Evolutionary conservation across 192 early-diverging fungal genomes (phyloP).

Genomic region (Coemansia sp.): DNA sequence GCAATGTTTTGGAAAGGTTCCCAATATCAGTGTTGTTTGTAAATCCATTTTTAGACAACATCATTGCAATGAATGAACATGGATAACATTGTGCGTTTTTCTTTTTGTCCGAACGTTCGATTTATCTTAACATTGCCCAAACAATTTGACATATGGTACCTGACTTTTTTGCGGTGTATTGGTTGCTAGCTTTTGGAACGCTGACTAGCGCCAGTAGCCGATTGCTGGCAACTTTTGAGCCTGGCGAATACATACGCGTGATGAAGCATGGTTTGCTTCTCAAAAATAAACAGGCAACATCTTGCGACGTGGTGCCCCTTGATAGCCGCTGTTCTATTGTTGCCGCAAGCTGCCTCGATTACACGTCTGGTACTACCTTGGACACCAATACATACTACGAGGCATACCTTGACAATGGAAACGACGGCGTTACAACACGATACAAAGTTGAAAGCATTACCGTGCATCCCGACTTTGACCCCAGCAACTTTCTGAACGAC

Average conservation of each 20-base stretch:
- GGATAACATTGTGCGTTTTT: too few species aligned
- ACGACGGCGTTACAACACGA: neutral
- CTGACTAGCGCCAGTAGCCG: neutral
- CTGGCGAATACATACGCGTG: neutral
- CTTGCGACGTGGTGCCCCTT: constrained; percentile 6
- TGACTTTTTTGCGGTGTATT: neutral
- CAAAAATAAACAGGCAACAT: constrained; percentile 8
- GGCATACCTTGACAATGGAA: neutral
- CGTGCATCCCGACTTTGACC: neutral
- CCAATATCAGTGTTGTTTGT: too few species aligned
- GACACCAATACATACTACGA: constrained; percentile 6
- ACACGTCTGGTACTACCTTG: neutral
- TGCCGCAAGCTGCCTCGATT: constrained; percentile 13
- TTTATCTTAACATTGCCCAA: too few species aligned
- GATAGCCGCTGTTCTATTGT: constrained; percentile 5
- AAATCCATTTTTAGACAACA: too few species aligned
- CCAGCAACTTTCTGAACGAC: neutral
- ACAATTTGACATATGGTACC: too few species aligned
- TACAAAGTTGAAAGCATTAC: constrained; percentile 3
- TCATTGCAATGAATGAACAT: too few species aligned
- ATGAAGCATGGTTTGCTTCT: constrained; percentile 12
- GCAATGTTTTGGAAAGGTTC: too few species aligned
- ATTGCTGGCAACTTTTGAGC: neutral
- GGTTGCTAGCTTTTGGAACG: neutral
- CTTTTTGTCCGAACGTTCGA: too few species aligned